A percentile compares a stretch with the other conserved stretches of the same genome.
phyloP scores from a whole-genome alignment of 768 basidiomycete genomes.

The Suillus occidentalis region DNA sequence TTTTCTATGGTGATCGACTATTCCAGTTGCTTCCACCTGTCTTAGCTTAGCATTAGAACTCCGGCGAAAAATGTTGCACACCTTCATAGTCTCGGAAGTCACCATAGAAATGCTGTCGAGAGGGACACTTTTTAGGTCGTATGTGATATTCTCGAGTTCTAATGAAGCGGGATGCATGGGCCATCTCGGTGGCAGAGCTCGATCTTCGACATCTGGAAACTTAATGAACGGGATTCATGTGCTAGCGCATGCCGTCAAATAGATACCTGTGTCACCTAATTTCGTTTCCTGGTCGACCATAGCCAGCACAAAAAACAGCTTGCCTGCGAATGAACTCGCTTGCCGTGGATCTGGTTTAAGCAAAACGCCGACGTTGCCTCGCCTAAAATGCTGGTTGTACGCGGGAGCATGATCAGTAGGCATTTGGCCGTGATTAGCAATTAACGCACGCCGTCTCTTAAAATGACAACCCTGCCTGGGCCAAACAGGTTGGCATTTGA shows the following conservation, averaged over 20 bases:
- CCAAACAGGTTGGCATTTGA: slow-evolving; percentile 68
- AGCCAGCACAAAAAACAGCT: slow-evolving; percentile 68
- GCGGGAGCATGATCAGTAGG: neutral
- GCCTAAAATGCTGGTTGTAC: slow-evolving; percentile 65
- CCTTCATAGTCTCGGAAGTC: slow-evolving; percentile 72
- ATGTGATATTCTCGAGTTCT: slow-evolving; percentile 51
- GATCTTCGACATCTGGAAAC: slow-evolving; percentile 53
- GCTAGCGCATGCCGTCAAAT: neutral
- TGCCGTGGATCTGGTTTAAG: slow-evolving; percentile 63
- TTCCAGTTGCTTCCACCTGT: slow-evolving; percentile 69
- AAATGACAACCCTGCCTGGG: slow-evolving; percentile 77
- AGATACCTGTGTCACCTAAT: slow-evolving; percentile 48
- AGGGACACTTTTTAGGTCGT: slow-evolving; percentile 66
- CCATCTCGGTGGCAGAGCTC: slow-evolving; percentile 74
- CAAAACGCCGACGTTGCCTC: slow-evolving; percentile 68
- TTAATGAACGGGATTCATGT: slow-evolving; percentile 1
- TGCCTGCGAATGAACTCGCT: slow-evolving; percentile 46
- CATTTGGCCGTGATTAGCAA: neutral
- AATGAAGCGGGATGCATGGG: slow-evolving; percentile 56
- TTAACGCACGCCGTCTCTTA: slow-evolving; percentile 73
- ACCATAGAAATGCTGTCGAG: slow-evolving; percentile 76
- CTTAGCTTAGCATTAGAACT: slow-evolving; percentile 6
- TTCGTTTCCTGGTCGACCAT: slow-evolving; percentile 68
- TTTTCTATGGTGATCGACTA: slow-evolving; percentile 66
- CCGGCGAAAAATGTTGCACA: slow-evolving; percentile 22